Conservation (phyloP, 495 filamentous ascomycete species). For the Pseudevernia furfuracea region DNA sequence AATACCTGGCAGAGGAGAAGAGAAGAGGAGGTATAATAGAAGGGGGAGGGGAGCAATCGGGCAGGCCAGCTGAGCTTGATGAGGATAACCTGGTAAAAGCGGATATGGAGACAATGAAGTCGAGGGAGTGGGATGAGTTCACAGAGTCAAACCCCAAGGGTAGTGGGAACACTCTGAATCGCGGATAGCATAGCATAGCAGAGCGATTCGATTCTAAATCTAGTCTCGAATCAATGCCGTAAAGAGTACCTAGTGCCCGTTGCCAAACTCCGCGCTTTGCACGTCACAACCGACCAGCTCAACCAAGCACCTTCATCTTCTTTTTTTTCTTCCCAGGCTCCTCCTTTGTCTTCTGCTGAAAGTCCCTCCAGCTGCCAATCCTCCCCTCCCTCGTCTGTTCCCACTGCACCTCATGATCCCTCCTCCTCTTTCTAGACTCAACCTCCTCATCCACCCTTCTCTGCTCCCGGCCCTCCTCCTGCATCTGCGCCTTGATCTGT, state of each 20-base stretch:
- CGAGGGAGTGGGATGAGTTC: slow-evolving; percentile 92
- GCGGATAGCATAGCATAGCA: slow-evolving; percentile 45
- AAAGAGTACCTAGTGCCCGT: not conserved
- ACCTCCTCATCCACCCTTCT: slow-evolving; percentile 79
- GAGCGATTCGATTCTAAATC: not conserved
- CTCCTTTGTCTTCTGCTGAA: slow-evolving; percentile 61
- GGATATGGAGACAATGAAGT: slow-evolving; percentile 87
- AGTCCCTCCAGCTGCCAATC: slow-evolving; percentile 91
- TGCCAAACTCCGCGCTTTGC: slow-evolving; percentile 17
- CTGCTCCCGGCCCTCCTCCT: slow-evolving; percentile 91
- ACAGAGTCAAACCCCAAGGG: slow-evolving; percentile 82
- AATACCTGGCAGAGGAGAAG: slow-evolving; percentile 90
- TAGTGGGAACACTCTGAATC: slow-evolving; percentile 79
- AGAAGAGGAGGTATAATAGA: slow-evolving; percentile 83
- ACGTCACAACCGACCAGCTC: slow-evolving; percentile 16
- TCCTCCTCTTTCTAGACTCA: slow-evolving; percentile 80
- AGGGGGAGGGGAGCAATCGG: slow-evolving; percentile 76
- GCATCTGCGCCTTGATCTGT: slow-evolving; percentile 88
- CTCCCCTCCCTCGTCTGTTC: slow-evolving; percentile 84
- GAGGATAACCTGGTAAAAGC: slow-evolving; percentile 82
- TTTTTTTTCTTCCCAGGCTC: slow-evolving; percentile 69
- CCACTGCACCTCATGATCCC: slow-evolving; percentile 89
- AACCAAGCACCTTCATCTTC: slow-evolving; percentile 78
- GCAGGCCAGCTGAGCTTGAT: slow-evolving; percentile 61
- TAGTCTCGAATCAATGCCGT: not conserved